Base-by-base conservation (phyloP, 768 basidiomycete genomes). In the Panaeolus papilionaceus region DNA sequence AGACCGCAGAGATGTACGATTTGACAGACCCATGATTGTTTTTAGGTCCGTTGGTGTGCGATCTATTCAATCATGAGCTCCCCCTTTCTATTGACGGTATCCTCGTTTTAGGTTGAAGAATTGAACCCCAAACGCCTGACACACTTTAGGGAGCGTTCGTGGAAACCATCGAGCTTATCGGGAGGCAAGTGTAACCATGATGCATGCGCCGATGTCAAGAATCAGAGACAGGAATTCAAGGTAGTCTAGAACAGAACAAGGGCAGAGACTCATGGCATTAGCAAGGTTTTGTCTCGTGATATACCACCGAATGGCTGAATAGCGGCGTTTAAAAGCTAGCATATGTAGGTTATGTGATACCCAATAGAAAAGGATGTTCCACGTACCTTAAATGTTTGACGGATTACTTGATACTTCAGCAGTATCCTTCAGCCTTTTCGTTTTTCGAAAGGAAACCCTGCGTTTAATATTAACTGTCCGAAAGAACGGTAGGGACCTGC, bases 331-430 rank as follows among this genome's bases (percentile, higher is more conserved):
- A 58, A 45, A 49, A 20, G 23, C 28, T 33, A 58, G 12, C 54
- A 33, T 33, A 33, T 33, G 54, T 58, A 58, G 54, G 28, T 7
- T 58, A 37, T 51, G 28, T 16, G 54, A 33, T 33, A 28, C 14
- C 54, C 54, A 58, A 28, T 51, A 51, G 23, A 51, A 51, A 49
- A 28, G 11, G 33, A 37, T 33, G 26, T 37, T 58, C 54, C 54
- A 58, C 54, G 33, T 58, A 58, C 54, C 54, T 58, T 58, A 58
- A 58, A 11, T 16, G 54, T 58, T 58, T 33, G 26, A 28, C 28
- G 54, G 26, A 58, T 58, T 58, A 58, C 54, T 58, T 58, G 54
- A 58, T 58, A 58, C 54, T 58, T 58, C 54, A 58, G 54, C 54
- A 58, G 28, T 33, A 58, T 58, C 8, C 54, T 58, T 58, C 54